Evolutionary conservation across 108 stramenopile species (phyloP).

Genomic region (Cyclotella kingstonii): DNA sequence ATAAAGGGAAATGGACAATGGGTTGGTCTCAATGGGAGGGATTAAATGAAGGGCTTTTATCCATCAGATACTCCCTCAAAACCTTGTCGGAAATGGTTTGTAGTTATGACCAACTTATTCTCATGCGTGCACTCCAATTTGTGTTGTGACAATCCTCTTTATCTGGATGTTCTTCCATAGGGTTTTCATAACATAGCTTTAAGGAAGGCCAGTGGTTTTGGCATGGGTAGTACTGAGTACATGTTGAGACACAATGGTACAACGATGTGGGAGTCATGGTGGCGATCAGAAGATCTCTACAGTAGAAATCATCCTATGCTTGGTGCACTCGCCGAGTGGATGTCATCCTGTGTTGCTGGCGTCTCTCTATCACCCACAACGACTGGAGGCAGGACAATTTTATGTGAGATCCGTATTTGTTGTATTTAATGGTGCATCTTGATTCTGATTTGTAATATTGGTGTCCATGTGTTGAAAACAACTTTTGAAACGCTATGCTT

Average conservation of each 20-base stretch:
- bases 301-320: slow-evolving; percentile 57
- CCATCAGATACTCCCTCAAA: slow-evolving; percentile 32
- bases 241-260: slow-evolving; percentile 53
- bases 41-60: slow-evolving; percentile 38
- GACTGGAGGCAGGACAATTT: slow-evolving; percentile 23
- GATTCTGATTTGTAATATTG: not conserved
- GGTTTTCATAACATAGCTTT: slow-evolving; percentile 36
- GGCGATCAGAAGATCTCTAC: slow-evolving; percentile 41
- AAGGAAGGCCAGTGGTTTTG: slow-evolving; percentile 24
- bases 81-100: slow-evolving; percentile 31
- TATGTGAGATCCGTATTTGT: slow-evolving; percentile 3
- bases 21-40: slow-evolving; percentile 40
- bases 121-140: not conserved
- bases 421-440: not conserved
- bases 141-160: not conserved
- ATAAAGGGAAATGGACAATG: slow-evolving; percentile 8
- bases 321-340: slow-evolving; percentile 48
- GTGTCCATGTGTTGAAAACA: too few species aligned
- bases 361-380: slow-evolving; percentile 30
- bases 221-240: slow-evolving; percentile 38
- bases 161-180: not conserved
- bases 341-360: slow-evolving; percentile 38
- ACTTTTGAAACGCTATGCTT: not conserved
- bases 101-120: not conserved
- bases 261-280: slow-evolving; percentile 54